These are phyloP conservation scores for Neoarthrinium moseri DNA, from an alignment of 2,329 filamentous ascomycete genomes.

Conservation along the genomic window DNA sequence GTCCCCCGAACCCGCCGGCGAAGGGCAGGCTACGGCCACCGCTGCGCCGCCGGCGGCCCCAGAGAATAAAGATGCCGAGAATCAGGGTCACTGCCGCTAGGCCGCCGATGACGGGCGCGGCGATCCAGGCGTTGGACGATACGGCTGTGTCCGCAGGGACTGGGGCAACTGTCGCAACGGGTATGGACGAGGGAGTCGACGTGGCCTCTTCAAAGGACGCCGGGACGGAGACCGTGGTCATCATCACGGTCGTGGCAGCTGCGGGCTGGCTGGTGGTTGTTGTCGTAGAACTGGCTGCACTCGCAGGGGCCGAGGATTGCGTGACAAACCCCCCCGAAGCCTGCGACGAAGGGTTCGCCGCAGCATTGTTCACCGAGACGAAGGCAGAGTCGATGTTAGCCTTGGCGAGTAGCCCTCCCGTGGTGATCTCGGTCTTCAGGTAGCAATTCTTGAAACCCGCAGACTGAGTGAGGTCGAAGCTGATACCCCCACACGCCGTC, in stretches of 20 bases:
- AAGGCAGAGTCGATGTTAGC: conserved; percentile 26
- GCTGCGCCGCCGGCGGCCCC: conserved; percentile 23
- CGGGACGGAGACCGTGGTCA: neutral
- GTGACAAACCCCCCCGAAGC: neutral
- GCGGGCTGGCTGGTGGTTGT: too few relatives aligned
- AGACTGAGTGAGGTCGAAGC: conserved; percentile 22
- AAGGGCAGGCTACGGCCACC: neutral
- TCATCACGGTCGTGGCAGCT: neutral
- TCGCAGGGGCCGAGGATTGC: too few relatives aligned
- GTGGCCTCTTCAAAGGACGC: conserved; percentile 3
- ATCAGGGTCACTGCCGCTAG: conserved; percentile 30
- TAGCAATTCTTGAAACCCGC: conserved; percentile 32
- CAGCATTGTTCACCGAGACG: conserved; percentile 6
- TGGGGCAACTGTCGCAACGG: neutral
- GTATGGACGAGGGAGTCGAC: neutral
- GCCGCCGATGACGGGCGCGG: conserved; percentile 31
- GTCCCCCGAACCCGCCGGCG: neutral
- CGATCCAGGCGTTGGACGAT: conserved; percentile 30
- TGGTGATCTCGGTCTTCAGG: conserved; percentile 20
- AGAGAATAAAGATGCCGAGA: conserved; percentile 27
- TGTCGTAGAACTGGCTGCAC: too few relatives aligned
- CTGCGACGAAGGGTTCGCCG: neutral
- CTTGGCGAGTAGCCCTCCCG: conserved; percentile 14
- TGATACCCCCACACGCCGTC: conserved; percentile 22
- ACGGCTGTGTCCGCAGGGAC: neutral